These are phyloP conservation scores for Trichophyton benhamiae DNA, from an alignment of 2,329 filamentous ascomycete species.

Conservation along the genomic window DNA sequence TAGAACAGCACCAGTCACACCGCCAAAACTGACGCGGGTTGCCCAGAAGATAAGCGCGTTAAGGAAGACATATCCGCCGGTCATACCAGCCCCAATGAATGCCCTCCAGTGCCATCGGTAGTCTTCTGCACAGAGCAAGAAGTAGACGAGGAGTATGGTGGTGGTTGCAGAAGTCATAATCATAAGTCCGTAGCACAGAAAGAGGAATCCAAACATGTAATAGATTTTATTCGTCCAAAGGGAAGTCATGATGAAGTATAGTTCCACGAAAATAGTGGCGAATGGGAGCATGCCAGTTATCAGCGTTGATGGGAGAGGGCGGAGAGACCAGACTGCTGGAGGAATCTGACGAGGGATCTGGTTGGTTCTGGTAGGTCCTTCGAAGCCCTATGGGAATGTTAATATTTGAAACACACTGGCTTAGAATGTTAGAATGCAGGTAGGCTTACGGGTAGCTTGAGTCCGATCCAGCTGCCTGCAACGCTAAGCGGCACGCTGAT, in stretches of 20 bases:
- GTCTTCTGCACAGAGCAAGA: slow-evolving; percentile 88
- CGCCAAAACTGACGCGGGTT: slow-evolving; percentile 73
- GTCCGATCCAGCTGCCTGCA: slow-evolving; percentile 84
- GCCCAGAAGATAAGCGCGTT: slow-evolving; percentile 87
- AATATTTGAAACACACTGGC: neutral
- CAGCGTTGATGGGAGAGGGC: slow-evolving; percentile 77
- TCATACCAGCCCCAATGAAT: slow-evolving; percentile 83
- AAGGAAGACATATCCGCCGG: slow-evolving; percentile 79
- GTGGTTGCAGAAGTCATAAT: slow-evolving; percentile 87
- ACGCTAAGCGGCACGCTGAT: slow-evolving; percentile 89
- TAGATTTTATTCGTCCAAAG: slow-evolving; percentile 99
- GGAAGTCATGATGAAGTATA: slow-evolving; percentile 98
- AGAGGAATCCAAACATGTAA: slow-evolving; percentile 99
- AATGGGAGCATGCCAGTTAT: slow-evolving; percentile 89
- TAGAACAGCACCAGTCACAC: slow-evolving; percentile 72
- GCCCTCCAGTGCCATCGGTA: slow-evolving; percentile 99
- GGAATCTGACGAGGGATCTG: slow-evolving; percentile 97
- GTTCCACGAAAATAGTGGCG: slow-evolving; percentile 91
- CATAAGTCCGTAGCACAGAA: slow-evolving; percentile 95
- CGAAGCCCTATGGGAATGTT: slow-evolving; percentile 39
- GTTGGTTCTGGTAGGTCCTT: slow-evolving; percentile 82
- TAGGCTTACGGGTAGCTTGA: slow-evolving; percentile 50
- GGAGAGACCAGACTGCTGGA: slow-evolving; percentile 67
- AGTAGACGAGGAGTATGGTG: slow-evolving; percentile 90
- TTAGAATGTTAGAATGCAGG: neutral